Percentiles rank a stretch among this genome's conserved stretches.
phyloP scores from a whole-genome alignment of 2,329 filamentous ascomycete genomes.

The Claviceps quebecensis region DNA sequence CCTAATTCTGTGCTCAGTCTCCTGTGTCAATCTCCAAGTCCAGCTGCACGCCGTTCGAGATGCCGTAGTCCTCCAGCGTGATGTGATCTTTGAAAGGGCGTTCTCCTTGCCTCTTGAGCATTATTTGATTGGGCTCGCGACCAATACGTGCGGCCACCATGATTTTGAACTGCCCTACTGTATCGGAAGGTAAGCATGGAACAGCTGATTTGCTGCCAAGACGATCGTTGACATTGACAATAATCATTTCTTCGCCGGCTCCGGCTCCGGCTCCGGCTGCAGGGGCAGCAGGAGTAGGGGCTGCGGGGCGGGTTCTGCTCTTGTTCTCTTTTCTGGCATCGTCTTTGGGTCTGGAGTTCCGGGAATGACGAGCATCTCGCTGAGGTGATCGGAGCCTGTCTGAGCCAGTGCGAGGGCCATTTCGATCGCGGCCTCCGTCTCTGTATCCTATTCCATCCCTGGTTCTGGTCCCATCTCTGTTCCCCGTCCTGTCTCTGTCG shows the following conservation, averaged over 20 bases:
- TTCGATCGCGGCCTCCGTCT: slow-evolving; percentile 13
- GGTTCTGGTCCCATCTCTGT: slow-evolving; percentile 18
- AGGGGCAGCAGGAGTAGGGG: slow-evolving; percentile 8
- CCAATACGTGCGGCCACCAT: slow-evolving; percentile 85
- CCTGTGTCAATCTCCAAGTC: slow-evolving; percentile 49
- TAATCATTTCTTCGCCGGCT: slow-evolving; percentile 67
- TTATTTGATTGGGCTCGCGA: slow-evolving; percentile 76
- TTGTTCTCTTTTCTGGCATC: slow-evolving; percentile 22
- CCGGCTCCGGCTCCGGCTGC: slow-evolving; percentile 14
- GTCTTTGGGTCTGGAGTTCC: slow-evolving; percentile 20
- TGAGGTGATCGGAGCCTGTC: slow-evolving; percentile 10
- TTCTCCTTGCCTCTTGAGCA: slow-evolving; percentile 84
- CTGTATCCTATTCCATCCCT: slow-evolving; percentile 11
- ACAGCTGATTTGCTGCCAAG: slow-evolving; percentile 91
- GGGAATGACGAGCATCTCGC: slow-evolving; percentile 15
- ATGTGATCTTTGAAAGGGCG: slow-evolving; percentile 86
- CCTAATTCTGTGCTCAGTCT: slow-evolving; percentile 25
- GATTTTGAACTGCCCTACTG: slow-evolving; percentile 75
- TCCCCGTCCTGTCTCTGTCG: slow-evolving; percentile 10
- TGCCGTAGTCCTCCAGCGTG: slow-evolving; percentile 81
- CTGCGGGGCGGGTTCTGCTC: slow-evolving; percentile 12
- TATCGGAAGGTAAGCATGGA: slow-evolving; percentile 74
- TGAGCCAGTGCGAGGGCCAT: background rate
- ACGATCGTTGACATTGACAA: slow-evolving; percentile 89
- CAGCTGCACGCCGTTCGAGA: slow-evolving; percentile 72